Conservation (phyloP, 163 green algal genomes). For the Trebouxia gelatinosa region DNA sequence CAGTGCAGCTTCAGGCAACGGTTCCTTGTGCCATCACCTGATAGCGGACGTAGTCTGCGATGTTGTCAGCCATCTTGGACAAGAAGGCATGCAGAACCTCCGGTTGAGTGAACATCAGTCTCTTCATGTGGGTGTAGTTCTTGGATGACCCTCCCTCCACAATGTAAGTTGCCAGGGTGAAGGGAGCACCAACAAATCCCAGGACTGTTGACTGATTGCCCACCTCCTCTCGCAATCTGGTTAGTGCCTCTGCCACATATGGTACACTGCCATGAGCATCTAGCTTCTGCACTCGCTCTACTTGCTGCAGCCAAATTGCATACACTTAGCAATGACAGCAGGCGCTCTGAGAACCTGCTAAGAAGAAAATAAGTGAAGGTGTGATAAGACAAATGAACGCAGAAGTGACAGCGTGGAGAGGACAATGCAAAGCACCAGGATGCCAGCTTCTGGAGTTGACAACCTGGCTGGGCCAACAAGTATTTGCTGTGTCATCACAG, state of each 20-base stretch:
- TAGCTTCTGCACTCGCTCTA: slow-evolving; percentile 73
- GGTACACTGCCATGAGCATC: slow-evolving; percentile 69
- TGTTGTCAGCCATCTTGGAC: slow-evolving; percentile 83
- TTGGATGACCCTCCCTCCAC: slow-evolving; percentile 60
- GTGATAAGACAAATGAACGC: no score
- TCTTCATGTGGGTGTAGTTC: slow-evolving; percentile 88
- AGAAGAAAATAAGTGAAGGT: no score
- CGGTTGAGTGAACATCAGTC: slow-evolving; percentile 79
- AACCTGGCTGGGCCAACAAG: no score
- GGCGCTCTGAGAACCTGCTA: no score
- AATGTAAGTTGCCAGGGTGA: slow-evolving; percentile 94
- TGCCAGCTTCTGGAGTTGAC: no score
- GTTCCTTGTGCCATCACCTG: no score
- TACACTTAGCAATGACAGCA: no score
- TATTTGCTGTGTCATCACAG: no score
- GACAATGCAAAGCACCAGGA: no score
- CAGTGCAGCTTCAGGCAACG: no score
- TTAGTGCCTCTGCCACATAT: slow-evolving; percentile 85
- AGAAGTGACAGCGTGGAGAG: no score
- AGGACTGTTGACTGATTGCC: slow-evolving; percentile 56
- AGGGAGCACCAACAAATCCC: slow-evolving; percentile 91
- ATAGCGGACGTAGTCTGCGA: slow-evolving; percentile 90
- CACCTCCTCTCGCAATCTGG: slow-evolving; percentile 65
- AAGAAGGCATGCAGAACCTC: slow-evolving; percentile 86
- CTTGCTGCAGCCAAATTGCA: slow-evolving; percentile 41